phyloP scores from a whole-genome alignment of 2,329 filamentous ascomycete genomes.

The Ascochyta fabae region DNA sequence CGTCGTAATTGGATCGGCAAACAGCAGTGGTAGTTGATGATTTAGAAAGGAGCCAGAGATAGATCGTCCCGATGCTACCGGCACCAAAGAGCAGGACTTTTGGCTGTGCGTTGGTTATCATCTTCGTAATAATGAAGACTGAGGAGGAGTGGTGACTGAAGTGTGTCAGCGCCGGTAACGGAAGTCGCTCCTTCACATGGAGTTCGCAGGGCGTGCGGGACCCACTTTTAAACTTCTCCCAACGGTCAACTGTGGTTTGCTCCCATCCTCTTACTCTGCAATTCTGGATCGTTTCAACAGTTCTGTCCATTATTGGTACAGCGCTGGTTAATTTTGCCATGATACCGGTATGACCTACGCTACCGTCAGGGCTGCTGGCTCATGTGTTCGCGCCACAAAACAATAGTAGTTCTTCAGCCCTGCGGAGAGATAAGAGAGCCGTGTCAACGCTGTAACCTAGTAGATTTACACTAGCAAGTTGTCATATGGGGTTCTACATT shows the following conservation, averaged over 20 bases:
- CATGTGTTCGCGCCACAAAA: too few species aligned
- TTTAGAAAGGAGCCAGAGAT: conserved; percentile 51
- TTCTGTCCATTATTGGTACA: too few species aligned
- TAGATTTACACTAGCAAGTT: too few species aligned
- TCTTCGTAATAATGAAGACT: background rate
- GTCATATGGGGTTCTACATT: too few species aligned
- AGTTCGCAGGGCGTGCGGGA: conserved; percentile 6
- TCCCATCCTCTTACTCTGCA: background rate
- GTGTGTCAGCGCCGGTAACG: background rate
- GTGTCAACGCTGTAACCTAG: too few species aligned
- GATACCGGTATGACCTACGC: too few species aligned
- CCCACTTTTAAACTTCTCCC: conserved; percentile 6
- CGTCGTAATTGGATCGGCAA: conserved; percentile 55
- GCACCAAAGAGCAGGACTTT: conserved; percentile 51
- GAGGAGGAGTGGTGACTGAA: background rate
- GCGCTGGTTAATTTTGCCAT: too few species aligned
- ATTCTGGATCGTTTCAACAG: too few species aligned
- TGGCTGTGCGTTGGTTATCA: conserved; percentile 19
- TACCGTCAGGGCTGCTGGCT: too few species aligned
- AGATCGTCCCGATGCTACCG: conserved; percentile 53
- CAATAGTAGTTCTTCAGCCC: too few species aligned
- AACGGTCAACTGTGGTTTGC: background rate
- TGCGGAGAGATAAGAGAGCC: too few species aligned
- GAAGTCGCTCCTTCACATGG: background rate
- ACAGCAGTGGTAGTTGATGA: conserved; percentile 52